Percentiles rank a stretch among this genome's conserved stretches.
phyloP scores from a whole-genome alignment of 2,329 filamentous ascomycete genomes.

The Cadophora luteo-olivacea region DNA sequence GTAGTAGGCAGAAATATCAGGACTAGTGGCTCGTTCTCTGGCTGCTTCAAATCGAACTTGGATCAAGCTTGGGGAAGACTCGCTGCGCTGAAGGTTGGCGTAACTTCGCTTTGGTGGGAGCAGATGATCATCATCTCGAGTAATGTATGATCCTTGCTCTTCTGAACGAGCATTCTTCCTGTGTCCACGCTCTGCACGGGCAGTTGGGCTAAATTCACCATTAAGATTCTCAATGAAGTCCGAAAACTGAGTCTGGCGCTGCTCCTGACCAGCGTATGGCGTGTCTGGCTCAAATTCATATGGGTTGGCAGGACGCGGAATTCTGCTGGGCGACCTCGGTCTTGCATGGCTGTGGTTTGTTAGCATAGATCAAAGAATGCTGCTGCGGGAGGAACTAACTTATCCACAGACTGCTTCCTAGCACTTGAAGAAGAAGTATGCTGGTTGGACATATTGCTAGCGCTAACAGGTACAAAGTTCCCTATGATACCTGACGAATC shows the following conservation, averaged over 20 bases:
- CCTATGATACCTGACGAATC: conserved; percentile 37
- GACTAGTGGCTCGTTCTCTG: conserved; percentile 21
- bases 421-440: neutral
- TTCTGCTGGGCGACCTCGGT: conserved; percentile 16
- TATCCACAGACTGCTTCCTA: neutral
- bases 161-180: conserved; percentile 38
- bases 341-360: neutral
- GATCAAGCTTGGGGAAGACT: conserved; percentile 35
- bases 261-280: conserved; percentile 25
- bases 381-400: conserved; percentile 19
- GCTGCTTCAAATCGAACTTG: conserved; percentile 20
- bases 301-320: conserved; percentile 26
- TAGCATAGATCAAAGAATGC: neutral
- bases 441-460: conserved; percentile 17
- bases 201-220: conserved; percentile 21
- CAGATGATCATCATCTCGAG: conserved; percentile 17
- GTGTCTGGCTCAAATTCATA: conserved; percentile 42
- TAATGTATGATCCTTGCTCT: conserved; percentile 26
- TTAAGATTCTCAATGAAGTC: conserved; percentile 34
- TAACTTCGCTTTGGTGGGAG: conserved; percentile 17
- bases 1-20: conserved; percentile 20
- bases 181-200: conserved; percentile 27
- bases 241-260: conserved; percentile 35
- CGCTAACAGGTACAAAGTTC: conserved; percentile 38
- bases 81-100: conserved; percentile 32